These are phyloP conservation scores for Malassezia vespertilionis DNA, from an alignment of 1,284 basidiomycete genomes.

Conservation along the genomic window DNA sequence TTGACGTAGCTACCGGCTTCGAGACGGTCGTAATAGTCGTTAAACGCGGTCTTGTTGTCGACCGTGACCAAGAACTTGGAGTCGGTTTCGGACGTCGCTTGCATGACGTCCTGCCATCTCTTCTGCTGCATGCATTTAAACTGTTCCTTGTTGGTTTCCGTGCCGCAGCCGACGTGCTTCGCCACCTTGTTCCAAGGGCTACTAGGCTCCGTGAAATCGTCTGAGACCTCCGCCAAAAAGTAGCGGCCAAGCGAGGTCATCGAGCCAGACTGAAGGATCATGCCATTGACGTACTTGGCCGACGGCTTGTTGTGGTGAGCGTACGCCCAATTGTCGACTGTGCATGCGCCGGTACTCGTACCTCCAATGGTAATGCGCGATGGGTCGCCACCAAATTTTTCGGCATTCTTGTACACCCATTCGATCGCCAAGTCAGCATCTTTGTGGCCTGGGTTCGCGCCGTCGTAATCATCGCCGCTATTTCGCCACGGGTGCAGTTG, in stretches of 20 bases:
- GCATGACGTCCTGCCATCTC: slow-evolving; percentile 8
- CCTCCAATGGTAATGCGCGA: slow-evolving; percentile 68
- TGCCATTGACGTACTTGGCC: slow-evolving; percentile 7
- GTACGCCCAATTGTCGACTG: slow-evolving; percentile 13
- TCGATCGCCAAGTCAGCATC: slow-evolving; percentile 32
- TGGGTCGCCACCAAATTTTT: slow-evolving; percentile 58
- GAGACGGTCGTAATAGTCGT: slow-evolving; percentile 12
- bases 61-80: slow-evolving; percentile 7
- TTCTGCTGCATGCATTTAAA: slow-evolving; percentile 18
- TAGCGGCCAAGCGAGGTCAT: slow-evolving; percentile 15
- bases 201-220: not conserved
- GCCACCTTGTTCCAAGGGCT: slow-evolving; percentile 15
- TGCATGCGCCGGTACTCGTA: slow-evolving; percentile 66
- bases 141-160: slow-evolving; percentile 2
- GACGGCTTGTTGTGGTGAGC: slow-evolving; percentile 13
- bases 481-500: slow-evolving; percentile 3
- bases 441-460: slow-evolving; percentile 29
- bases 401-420: slow-evolving; percentile 55
- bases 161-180: slow-evolving; percentile 13
- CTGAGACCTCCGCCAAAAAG: not conserved
- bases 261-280: slow-evolving; percentile 15
- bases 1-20: not conserved
- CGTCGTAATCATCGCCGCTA: slow-evolving; percentile 1
- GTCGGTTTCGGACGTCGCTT: slow-evolving; percentile 8
- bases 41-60: slow-evolving; percentile 10